phyloP scores from a whole-genome alignment of 495 filamentous ascomycete species.

The Penicillium pulvis region DNA sequence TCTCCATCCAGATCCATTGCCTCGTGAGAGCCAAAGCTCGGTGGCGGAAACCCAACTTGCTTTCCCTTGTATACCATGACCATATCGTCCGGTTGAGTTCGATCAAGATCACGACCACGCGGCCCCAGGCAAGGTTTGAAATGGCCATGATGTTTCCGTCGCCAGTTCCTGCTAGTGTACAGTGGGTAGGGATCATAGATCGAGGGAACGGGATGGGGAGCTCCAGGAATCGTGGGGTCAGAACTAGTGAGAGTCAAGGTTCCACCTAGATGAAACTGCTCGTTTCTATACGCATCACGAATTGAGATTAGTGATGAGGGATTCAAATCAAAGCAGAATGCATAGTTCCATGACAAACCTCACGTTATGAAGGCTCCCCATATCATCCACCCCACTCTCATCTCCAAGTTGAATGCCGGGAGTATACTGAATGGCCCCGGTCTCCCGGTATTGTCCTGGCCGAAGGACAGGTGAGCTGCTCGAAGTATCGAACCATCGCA shows the following conservation, averaged over 20 bases:
- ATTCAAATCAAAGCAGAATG: not conserved
- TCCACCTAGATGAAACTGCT: slow-evolving; percentile 30
- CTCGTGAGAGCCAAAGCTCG: slow-evolving; percentile 51
- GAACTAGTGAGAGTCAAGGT: slow-evolving; percentile 30
- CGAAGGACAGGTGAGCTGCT: slow-evolving; percentile 13
- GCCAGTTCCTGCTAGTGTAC: slow-evolving; percentile 51
- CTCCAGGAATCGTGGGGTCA: not conserved
- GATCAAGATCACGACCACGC: slow-evolving; percentile 45
- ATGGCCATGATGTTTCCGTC: slow-evolving; percentile 39
- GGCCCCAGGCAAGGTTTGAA: slow-evolving; percentile 50
- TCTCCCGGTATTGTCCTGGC: slow-evolving; percentile 24
- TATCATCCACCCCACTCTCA: slow-evolving; percentile 24
- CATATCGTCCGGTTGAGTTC: slow-evolving; percentile 46
- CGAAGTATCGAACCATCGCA: not conserved
- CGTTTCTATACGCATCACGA: slow-evolving; percentile 14
- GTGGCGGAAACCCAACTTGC: slow-evolving; percentile 39
- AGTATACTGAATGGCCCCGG: not conserved
- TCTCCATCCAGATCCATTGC: slow-evolving; percentile 46
- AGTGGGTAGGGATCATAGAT: slow-evolving; percentile 55
- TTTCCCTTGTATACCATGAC: slow-evolving; percentile 46
- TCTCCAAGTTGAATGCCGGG: slow-evolving; percentile 11
- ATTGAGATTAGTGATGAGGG: not conserved
- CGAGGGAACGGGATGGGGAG: slow-evolving; percentile 23
- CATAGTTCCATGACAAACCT: slow-evolving; percentile 15
- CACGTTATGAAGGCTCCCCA: slow-evolving; percentile 17